phyloP scores from a whole-genome alignment of 805 yeast genomes.

The Pichia deserticola region DNA sequence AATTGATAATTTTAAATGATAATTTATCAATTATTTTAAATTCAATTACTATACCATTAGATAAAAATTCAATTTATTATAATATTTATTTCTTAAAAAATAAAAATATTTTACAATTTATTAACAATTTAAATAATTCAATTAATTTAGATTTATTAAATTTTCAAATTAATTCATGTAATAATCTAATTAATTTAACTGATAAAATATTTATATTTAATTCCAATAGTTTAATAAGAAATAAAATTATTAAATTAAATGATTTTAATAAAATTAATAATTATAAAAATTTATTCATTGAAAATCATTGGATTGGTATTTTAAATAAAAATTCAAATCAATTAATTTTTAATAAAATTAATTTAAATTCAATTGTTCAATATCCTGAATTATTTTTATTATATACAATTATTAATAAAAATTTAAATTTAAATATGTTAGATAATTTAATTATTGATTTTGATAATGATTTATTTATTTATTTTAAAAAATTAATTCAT shows the following conservation, averaged over 20 bases:
- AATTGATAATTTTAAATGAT: constrained; percentile 5
- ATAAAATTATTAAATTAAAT: not conserved
- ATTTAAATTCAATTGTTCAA: not conserved
- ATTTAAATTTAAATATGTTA: not conserved
- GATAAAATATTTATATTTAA: too few relatives aligned
- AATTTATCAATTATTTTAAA: not conserved
- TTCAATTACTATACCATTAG: not conserved
- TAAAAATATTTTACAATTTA: constrained; percentile 8
- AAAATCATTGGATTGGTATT: not conserved
- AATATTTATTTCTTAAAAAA: constrained; percentile 9
- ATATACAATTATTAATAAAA: not conserved
- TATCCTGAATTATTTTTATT: constrained; percentile 3
- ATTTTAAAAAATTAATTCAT: not conserved
- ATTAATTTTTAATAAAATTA: not conserved
- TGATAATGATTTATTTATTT: not conserved
- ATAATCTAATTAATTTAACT: not conserved
- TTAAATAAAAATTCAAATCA: not conserved
- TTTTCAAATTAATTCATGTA: not conserved
- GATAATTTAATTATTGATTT: not conserved
- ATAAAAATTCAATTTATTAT: not conserved
- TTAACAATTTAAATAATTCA: not conserved
- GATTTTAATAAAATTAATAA: not conserved
- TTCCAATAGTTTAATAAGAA: not conserved
- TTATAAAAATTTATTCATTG: not conserved
- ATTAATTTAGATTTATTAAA: constrained; percentile 2